Evolutionary conservation across 805 yeast species (phyloP).

Genomic region (Saccharomyces cerevisiae): DNA sequence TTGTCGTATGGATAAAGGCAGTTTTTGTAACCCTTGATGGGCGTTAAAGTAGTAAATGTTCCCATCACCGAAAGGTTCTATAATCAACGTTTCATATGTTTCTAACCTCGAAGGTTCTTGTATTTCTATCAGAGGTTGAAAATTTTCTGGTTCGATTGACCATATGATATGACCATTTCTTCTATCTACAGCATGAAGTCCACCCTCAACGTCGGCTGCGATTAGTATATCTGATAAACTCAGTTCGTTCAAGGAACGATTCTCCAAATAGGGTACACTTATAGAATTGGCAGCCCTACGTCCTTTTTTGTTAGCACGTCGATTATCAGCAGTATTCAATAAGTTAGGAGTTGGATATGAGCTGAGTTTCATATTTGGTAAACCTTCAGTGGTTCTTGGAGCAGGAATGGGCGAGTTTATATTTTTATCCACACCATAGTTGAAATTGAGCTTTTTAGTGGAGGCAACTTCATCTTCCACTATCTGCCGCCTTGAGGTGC

Average conservation of each 20-base stretch:
- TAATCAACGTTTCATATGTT: slow-evolving; percentile 57
- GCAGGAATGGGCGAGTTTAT: not conserved
- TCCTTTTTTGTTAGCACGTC: not conserved
- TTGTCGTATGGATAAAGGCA: slow-evolving; percentile 74
- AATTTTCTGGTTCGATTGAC: slow-evolving; percentile 51
- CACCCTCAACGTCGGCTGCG: slow-evolving; percentile 80
- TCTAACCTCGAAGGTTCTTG: slow-evolving; percentile 10
- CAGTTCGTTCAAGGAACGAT: slow-evolving; percentile 13
- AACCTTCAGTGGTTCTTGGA: not conserved
- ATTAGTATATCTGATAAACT: slow-evolving; percentile 48
- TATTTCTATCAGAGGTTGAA: slow-evolving; percentile 20
- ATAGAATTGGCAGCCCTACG: slow-evolving; percentile 3
- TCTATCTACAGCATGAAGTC: slow-evolving; percentile 71
- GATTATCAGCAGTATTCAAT: not conserved
- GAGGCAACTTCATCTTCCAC: not conserved
- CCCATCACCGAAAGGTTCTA: slow-evolving; percentile 87
- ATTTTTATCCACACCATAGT: not conserved
- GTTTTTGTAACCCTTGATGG: slow-evolving; percentile 62
- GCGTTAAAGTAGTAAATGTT: slow-evolving; percentile 71
- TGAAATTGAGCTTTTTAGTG: not conserved
- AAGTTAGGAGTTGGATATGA: not conserved
- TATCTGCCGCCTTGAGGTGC: not conserved
- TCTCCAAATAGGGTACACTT: slow-evolving; percentile 5
- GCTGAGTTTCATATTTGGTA: not conserved
- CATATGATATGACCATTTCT: slow-evolving; percentile 67